A percentile compares a stretch with the other conserved stretches of the same genome.
Evolutionary conservation across 371 early-diverging fungal species (phyloP).

Genomic region (Gilbertella persicaria): DNA sequence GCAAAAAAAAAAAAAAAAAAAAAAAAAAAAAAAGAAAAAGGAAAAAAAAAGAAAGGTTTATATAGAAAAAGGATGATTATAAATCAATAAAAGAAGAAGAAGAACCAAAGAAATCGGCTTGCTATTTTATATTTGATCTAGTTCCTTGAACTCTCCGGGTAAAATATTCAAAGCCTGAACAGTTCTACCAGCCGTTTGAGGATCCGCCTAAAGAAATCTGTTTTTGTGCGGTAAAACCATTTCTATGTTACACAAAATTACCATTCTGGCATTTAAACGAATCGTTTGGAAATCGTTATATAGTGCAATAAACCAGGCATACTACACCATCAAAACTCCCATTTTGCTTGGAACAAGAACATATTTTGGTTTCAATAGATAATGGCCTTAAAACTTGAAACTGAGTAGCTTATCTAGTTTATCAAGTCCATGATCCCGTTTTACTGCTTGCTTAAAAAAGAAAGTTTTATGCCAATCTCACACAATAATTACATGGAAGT

Average conservation of each 20-base stretch:
- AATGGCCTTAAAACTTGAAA: too few relatives aligned
- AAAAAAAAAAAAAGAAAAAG: not conserved
- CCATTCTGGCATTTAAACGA: conserved; percentile 14
- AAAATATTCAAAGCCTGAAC: conserved; percentile 21
- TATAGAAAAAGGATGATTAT: conserved; percentile 1
- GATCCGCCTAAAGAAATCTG: not conserved
- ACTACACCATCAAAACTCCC: too few relatives aligned
- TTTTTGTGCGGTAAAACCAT: conserved; percentile 27
- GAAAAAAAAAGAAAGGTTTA: not conserved
- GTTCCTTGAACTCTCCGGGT: conserved; percentile 8
- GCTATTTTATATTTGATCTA: not conserved
- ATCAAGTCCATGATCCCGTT: not conserved
- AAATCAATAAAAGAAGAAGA: not conserved
- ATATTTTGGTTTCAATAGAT: too few relatives aligned
- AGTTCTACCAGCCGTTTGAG: conserved; percentile 15
- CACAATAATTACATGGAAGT: not conserved
- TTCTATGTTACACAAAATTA: conserved; percentile 11
- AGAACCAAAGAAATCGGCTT: not conserved
- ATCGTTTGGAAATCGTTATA: not conserved
- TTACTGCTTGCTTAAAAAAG: not conserved
- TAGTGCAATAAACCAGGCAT: too few relatives aligned
- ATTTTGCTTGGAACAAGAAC: too few relatives aligned
- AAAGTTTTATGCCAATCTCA: not conserved
- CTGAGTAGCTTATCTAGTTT: too few relatives aligned
- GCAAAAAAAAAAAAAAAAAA: conserved; percentile 1